Evolutionary conservation across 176 grass and related monocot genomes (phyloP).

Genomic region (Olyra latifolia): DNA sequence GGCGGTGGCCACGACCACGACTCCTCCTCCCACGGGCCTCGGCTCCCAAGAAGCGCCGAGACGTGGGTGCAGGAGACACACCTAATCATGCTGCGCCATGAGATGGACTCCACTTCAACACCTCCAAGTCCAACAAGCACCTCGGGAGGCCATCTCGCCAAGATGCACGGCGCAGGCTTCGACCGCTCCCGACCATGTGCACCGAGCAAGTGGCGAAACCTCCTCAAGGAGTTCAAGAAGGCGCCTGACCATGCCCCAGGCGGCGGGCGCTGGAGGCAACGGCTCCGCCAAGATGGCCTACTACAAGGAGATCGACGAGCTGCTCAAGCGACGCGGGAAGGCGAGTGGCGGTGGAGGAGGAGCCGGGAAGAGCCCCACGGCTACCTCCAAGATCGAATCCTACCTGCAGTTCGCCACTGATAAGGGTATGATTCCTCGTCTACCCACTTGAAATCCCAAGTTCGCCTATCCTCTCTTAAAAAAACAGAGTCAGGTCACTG

Average conservation of each 20-base stretch:
- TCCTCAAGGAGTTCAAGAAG: slow-evolving; percentile 99
- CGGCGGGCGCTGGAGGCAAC: slow-evolving; percentile 49
- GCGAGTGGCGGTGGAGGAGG: neutral
- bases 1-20: slow-evolving; percentile 44
- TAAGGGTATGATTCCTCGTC: slow-evolving; percentile 45
- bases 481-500: too few relatives aligned
- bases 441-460: too few relatives aligned
- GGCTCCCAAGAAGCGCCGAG: slow-evolving; percentile 94
- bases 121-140: slow-evolving; percentile 98
- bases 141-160: slow-evolving; percentile 90
- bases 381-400: slow-evolving; percentile 77
- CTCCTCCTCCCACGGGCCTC: slow-evolving; percentile 41
- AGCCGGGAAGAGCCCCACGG: slow-evolving; percentile 44
- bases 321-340: slow-evolving; percentile 80
- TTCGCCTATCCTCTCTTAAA: too few relatives aligned
- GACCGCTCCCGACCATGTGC: slow-evolving; percentile 98
- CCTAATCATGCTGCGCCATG: slow-evolving; percentile 72
- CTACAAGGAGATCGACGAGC: slow-evolving; percentile 98
- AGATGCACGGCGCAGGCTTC: slow-evolving; percentile 87
- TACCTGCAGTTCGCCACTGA: slow-evolving; percentile 80
- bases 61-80: slow-evolving; percentile 94
- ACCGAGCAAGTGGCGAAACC: slow-evolving; percentile 97
- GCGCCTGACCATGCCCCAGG: slow-evolving; percentile 70
- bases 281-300: slow-evolving; percentile 84
- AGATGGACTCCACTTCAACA: slow-evolving; percentile 94